phyloP scores from a whole-genome alignment of 164 flowering plant species.

The Vitis vinifera region DNA sequence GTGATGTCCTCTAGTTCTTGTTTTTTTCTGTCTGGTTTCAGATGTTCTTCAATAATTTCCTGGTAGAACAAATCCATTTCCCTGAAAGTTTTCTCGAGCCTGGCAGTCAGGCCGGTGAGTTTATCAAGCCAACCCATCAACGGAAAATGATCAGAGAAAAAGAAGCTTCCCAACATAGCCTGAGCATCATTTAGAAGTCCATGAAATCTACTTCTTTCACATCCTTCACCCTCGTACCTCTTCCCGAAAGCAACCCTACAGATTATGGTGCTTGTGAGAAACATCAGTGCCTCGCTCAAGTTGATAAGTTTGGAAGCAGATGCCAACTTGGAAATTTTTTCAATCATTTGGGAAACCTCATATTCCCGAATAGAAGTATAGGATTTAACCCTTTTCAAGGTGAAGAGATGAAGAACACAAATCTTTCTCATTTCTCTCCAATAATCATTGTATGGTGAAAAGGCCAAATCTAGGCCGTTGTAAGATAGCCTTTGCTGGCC shows the following conservation, averaged over 20 bases:
- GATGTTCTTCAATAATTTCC: conserved; percentile 18
- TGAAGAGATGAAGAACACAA: conserved; percentile 14
- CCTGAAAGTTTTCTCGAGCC: conserved; percentile 12
- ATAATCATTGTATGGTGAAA: neutral
- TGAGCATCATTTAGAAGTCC: conserved; percentile 5
- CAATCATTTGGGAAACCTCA: conserved; percentile 16
- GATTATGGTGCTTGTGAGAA: conserved; percentile 13
- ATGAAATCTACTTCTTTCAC: conserved; percentile 3
- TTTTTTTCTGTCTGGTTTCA: conserved; percentile 1
- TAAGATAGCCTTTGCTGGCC: conserved; percentile 6
- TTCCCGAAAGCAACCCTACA: conserved; percentile 23
- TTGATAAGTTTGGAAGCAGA: neutral
- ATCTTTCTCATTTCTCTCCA: conserved; percentile 1
- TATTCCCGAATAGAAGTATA: conserved; percentile 13
- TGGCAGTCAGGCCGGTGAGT: conserved; percentile 8
- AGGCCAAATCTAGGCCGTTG: neutral
- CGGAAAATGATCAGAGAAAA: conserved; percentile 5
- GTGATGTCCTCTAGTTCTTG: conserved; percentile 16
- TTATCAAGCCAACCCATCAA: conserved; percentile 17
- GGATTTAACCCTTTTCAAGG: conserved; percentile 17
- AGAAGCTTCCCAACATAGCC: conserved; percentile 8
- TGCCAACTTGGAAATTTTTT: conserved; percentile 4
- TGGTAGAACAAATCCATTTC: conserved; percentile 9
- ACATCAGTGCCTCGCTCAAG: conserved; percentile 14
- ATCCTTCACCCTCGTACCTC: conserved; percentile 1